Base-by-base conservation (phyloP, 768 basidiomycete species). In the Boletellus emodensis region DNA sequence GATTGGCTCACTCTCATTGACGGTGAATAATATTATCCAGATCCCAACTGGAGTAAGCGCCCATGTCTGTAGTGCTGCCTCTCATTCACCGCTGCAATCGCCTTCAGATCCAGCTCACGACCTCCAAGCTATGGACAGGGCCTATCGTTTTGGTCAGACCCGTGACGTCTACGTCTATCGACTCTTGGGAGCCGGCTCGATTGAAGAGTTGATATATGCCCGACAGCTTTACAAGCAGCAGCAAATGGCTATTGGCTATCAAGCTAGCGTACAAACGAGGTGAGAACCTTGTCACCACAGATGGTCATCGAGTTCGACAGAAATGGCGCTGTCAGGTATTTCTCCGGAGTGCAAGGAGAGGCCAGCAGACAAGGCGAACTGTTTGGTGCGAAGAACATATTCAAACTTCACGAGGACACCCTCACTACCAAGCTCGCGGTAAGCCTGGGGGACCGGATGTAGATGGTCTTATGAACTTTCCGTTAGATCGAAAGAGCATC, bases 21-120 rank as follows among this genome's bases (percentile, higher is more conserved):
- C 17, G 32, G 18, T 8, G 30, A 44, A 37, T 41, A 22, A 36
- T 17, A 20, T 26, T 39, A 18, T 36, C 40, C 57, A 89, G 91
- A 94, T 71, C 93, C 94, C 4, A 91, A 92, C 56, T 97, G 94
- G 94, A 97, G 92, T 92, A 66, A 65, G 89, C 73, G 83, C 72
- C 10, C 30, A 6, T 38, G 9, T 36, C 24, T 30, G 33, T 37
- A n/a, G 32, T 26, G 9, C 37, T 15, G 4, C 39, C 39, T 46
- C n/a, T 44, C 30, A 33, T 28, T 50, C 37, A 44, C 6, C n/a
- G 41, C n/a, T 12, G 35, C 34, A n/a, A 20, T 47, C n/a, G 1
- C 33, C 17, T 41, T 7, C 51, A 94, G 92, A 97, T 69, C 95
- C 95, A 6, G 91, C 94, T 0, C 90, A 96, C 58, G 95, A 99